phyloP scores from a whole-genome alignment of 257 asterid species.

The Linaria vulgaris region DNA sequence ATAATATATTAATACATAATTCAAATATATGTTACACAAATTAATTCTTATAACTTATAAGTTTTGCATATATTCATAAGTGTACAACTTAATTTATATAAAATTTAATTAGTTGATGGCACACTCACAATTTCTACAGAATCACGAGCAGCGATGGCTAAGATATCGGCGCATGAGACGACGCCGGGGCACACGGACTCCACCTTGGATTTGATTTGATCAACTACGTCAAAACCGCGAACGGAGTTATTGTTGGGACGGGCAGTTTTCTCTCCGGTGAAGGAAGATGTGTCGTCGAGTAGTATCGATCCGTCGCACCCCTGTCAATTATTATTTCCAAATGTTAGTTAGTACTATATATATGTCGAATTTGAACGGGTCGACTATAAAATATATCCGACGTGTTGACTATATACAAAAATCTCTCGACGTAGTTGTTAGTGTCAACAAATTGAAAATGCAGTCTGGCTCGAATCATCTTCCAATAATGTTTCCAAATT shows the following conservation, averaged over 20 bases:
- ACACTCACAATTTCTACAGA: slow-evolving; percentile 44
- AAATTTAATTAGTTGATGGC: too few relatives aligned
- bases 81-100: too few relatives aligned
- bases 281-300: slow-evolving; percentile 44
- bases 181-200: slow-evolving; percentile 46
- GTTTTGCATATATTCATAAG: too few relatives aligned
- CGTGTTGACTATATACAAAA: too few relatives aligned
- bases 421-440: too few relatives aligned
- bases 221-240: slow-evolving; percentile 47
- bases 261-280: slow-evolving; percentile 50
- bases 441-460: too few relatives aligned
- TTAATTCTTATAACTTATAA: too few relatives aligned
- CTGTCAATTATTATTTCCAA: slow-evolving; percentile 24
- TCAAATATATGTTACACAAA: too few relatives aligned
- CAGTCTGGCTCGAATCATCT: too few relatives aligned
- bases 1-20: background rate
- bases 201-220: slow-evolving; percentile 40
- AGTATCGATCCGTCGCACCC: slow-evolving; percentile 66
- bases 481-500: too few relatives aligned
- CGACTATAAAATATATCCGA: too few relatives aligned
- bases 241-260: slow-evolving; percentile 42
- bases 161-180: slow-evolving; percentile 63
- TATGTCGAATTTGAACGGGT: too few relatives aligned
- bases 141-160: slow-evolving; percentile 61
- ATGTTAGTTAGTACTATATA: background rate